Evolutionary conservation across 805 yeast species (phyloP), one percentile per base, ranked within the genome.

Genomic region (Schwanniomyces polymorphus): DNA sequence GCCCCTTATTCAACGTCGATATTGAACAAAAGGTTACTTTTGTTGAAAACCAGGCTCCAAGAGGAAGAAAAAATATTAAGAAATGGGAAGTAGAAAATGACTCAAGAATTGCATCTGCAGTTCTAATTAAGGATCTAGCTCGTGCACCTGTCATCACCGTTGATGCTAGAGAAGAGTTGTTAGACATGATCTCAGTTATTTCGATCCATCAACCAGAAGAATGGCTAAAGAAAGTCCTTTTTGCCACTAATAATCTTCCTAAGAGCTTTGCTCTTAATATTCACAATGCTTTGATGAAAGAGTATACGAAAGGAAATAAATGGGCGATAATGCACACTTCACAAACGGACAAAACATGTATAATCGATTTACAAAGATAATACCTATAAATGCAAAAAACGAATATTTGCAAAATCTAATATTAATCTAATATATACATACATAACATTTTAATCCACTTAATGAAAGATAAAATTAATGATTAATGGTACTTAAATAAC

Each of bases 141-240:
- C 66, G 70, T 18, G 85, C 94, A 0, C 92, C 97, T 0, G 79
- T 92, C 0, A 74, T 91, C 41, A 80, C 86, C 0, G 81, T 92
- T 28, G 98, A 92, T 60, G 82, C 81, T 3, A 77, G 85, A 50
- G 96, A 89, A 55, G 97, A 91, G 51, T 87, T 89, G 2, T 64
- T 94, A 50, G 92, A 91, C 43, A 87, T 91, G 78, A 87, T 92
- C 34, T 76, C 87, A 11, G 79, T 85, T 2, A 86, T 91, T 0
- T 85, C 95, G 0, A 65, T 89, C n/a, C 74, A 76, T 26, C 90
- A 82, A 51, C 84, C 82, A 42, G 96, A 89, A 51, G 92, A 88
- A 74, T 85, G 90, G 89, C 70, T 85, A 44, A 78, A 95, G 56
- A 86, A 88, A 54, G 90, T 92, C 4, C 88, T 91, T 7, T 90